Evolutionary conservation across 2,329 filamentous ascomycete species (phyloP).

Genomic region (Trichoderma afroharzianum): DNA sequence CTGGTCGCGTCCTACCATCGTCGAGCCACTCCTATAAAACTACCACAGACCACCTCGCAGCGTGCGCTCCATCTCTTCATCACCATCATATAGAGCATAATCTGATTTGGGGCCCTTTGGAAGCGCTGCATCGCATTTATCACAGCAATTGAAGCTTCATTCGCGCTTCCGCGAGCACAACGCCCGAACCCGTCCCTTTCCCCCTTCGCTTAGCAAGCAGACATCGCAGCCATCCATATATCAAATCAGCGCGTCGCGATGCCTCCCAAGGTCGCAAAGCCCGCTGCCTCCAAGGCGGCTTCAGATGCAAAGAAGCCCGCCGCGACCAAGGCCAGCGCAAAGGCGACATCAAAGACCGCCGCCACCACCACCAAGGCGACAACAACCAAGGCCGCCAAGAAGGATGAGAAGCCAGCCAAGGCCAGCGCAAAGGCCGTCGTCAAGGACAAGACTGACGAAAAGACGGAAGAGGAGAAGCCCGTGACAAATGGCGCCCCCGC

Average conservation of each 20-base stretch:
- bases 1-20: constrained; percentile 18
- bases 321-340: constrained; percentile 11
- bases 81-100: neutral
- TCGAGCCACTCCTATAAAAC: constrained; percentile 15
- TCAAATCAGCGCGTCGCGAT: constrained; percentile 26
- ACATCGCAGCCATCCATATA: neutral
- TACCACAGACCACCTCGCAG: constrained; percentile 7
- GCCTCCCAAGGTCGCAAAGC: constrained; percentile 28
- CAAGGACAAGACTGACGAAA: constrained; percentile 22
- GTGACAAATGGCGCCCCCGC: constrained; percentile 22
- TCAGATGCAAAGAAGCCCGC: constrained; percentile 26
- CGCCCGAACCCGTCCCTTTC: neutral
- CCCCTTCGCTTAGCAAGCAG: constrained; percentile 3
- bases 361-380: constrained; percentile 26
- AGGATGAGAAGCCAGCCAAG: constrained; percentile 18
- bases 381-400: constrained; percentile 28
- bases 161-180: neutral
- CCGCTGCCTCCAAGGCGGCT: constrained; percentile 24
- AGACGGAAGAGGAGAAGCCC: constrained; percentile 43
- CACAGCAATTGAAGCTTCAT: constrained; percentile 5
- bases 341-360: constrained; percentile 18
- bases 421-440: constrained; percentile 25
- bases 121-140: neutral
- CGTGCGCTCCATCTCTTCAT: constrained; percentile 1
- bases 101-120: neutral